Conservation (phyloP, 495 filamentous ascomycete genomes). For the Elaphomyces granulatus region DNA sequence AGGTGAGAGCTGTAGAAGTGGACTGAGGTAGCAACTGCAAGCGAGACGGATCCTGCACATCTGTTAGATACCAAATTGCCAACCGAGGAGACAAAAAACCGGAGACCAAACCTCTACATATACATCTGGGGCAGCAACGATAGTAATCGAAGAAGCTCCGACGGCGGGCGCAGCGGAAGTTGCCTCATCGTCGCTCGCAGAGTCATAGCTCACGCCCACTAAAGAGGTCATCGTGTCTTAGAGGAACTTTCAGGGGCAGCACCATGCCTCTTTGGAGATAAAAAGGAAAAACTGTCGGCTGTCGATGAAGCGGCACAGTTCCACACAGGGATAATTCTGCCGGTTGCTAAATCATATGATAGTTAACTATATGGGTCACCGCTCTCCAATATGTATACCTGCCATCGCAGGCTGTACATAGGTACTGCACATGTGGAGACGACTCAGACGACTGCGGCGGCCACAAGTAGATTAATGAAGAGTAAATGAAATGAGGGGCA, state of each 20-base stretch:
- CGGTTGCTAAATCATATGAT: no score
- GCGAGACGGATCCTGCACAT: conserved; percentile 39
- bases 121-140: conserved; percentile 43
- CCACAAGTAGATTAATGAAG: no score
- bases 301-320: no score
- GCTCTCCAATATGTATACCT: no score
- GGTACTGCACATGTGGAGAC: no score
- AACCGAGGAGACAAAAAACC: background rate
- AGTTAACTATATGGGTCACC: no score
- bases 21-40: conserved; percentile 43
- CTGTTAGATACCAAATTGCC: conserved; percentile 19
- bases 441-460: no score
- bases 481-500: no score
- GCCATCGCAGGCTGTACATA: no score
- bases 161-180: conserved; percentile 8
- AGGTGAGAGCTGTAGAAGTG: conserved; percentile 37
- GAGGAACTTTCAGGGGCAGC: background rate
- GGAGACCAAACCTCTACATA: conserved; percentile 49
- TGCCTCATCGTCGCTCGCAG: conserved; percentile 37
- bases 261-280: background rate
- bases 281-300: background rate
- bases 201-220: conserved; percentile 37
- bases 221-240: conserved; percentile 31
- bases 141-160: conserved; percentile 23
- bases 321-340: no score